Evolutionary conservation across 2,329 filamentous ascomycete genomes (phyloP), one percentile per base, ranked within the genome.

Genomic region (Fusarium proliferatum): DNA sequence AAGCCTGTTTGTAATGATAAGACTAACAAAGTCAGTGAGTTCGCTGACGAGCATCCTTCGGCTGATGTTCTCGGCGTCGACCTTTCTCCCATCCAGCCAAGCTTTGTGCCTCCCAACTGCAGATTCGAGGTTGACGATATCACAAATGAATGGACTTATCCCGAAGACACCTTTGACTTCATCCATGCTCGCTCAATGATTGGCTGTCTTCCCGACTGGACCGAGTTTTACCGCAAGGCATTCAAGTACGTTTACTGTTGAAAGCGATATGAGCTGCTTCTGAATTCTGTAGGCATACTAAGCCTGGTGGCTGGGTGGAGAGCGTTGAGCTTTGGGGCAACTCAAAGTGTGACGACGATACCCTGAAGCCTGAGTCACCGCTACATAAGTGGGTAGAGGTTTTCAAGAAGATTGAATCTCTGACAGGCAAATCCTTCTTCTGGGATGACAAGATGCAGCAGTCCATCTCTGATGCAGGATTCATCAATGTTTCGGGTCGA

Each of bases 41-140:
- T 76, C 28, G 74, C 84, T 65, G 80, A 88, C 60, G 64, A 81
- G 4, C 84, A 86, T 60, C 86, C 87, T 26, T 78, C 84, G 59
- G 84, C 80, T 45, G 83, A 79, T 81, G 88, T 81, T 6, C 84
- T 85, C 43, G 89, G 88, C 15, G 86, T 87, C 6, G 89, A 91
- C 72, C 82, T 91, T 4, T 89, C 87, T 19, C 88, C 89, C 1
- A 88, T 89, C 19, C 89, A 91, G 67, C 88, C 88, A 5, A 82
- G 82, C 21, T 88, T 83, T 79, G 86, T 91, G 1, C 89, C 90
- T 1, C 84, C 86, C 21, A 93, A 92, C 74, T 89, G 91, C 60
- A 86, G 87, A 67, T 93, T 92, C 64, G 85, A 91, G 61, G 86
- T 92, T 43, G 90, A 92, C 78, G 90, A 93, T 71, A 86, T 89